Conservation (phyloP, 805 yeast species). For the Metschnikowia aberdeeniae region DNA sequence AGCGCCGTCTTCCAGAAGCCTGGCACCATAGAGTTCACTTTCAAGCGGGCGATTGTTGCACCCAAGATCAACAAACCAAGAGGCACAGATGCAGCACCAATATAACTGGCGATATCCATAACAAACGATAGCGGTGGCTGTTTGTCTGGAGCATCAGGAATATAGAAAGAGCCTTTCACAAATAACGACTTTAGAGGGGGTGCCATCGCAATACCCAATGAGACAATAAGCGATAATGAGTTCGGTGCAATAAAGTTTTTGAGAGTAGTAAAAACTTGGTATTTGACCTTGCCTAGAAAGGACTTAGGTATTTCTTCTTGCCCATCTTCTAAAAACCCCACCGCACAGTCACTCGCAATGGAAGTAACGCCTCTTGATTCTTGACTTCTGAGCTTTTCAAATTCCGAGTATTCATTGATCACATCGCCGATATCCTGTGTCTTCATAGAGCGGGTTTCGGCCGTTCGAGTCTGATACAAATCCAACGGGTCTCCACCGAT, state of each 20-base stretch:
- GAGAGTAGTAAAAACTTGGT: conserved; percentile 15
- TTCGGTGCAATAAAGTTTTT: conserved; percentile 66
- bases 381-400: conserved; percentile 28
- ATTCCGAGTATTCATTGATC: conserved; percentile 45
- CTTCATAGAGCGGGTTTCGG: conserved; percentile 23
- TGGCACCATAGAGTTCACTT: conserved; percentile 53
- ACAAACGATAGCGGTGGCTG: conserved; percentile 80
- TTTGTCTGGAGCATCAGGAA: conserved; percentile 79
- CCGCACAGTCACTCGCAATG: conserved; percentile 6
- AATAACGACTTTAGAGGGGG: conserved; percentile 63
- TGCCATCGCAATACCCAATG: conserved; percentile 71
- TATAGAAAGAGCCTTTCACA: conserved; percentile 45
- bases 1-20: conserved; percentile 71
- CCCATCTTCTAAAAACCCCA: conserved; percentile 7
- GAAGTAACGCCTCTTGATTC: conserved; percentile 10
- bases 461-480: conserved; percentile 15
- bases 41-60: conserved; percentile 78
- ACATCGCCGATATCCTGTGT: conserved; percentile 37
- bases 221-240: conserved; percentile 61
- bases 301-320: not conserved
- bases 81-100: conserved; percentile 88
- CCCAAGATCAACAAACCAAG: conserved; percentile 79
- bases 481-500: conserved; percentile 4
- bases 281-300: not conserved
- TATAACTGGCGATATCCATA: conserved; percentile 74